phyloP scores from a whole-genome alignment of 2,329 filamentous ascomycete genomes.

The Aspergillus ruber region DNA sequence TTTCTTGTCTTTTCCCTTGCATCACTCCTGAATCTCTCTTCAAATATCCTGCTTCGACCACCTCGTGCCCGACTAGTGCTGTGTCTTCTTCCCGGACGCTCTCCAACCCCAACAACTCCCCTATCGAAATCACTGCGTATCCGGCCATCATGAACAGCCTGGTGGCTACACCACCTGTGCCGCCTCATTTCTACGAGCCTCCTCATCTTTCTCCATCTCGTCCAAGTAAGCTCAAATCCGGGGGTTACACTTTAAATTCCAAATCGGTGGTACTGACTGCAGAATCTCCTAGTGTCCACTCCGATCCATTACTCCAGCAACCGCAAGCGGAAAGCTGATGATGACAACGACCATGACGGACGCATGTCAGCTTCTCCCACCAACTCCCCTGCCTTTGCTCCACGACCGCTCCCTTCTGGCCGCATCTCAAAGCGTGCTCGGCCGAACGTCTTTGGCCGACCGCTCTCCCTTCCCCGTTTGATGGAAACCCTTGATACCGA shows the following conservation, averaged over 20 bases:
- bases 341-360: conserved; percentile 60
- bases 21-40: conserved; percentile 1
- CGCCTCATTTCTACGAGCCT: conserved; percentile 58
- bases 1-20: conserved; percentile 7
- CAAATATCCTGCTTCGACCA: conserved; percentile 16
- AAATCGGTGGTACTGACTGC: conserved; percentile 9
- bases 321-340: conserved; percentile 84
- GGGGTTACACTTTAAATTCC: conserved; percentile 1
- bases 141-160: conserved; percentile 54
- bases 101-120: conserved; percentile 11
- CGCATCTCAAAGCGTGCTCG: conserved; percentile 62
- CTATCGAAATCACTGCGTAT: conserved; percentile 15
- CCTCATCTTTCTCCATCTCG: conserved; percentile 54
- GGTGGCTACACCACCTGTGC: conserved; percentile 51
- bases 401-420: conserved; percentile 60
- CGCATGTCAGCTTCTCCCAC: conserved; percentile 88
- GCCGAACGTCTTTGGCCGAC: conserved; percentile 62
- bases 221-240: conserved; percentile 44
- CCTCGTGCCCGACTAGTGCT: background rate
- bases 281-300: conserved; percentile 27
- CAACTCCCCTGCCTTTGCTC: conserved; percentile 68
- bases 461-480: conserved; percentile 65
- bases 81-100: conserved; percentile 2
- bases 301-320: conserved; percentile 36
- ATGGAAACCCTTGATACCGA: conserved; percentile 86